A percentile compares a stretch with the other conserved stretches of the same genome.
phyloP scores from a whole-genome alignment of 2,329 filamentous ascomycete species.

The Fusarium sp. region DNA sequence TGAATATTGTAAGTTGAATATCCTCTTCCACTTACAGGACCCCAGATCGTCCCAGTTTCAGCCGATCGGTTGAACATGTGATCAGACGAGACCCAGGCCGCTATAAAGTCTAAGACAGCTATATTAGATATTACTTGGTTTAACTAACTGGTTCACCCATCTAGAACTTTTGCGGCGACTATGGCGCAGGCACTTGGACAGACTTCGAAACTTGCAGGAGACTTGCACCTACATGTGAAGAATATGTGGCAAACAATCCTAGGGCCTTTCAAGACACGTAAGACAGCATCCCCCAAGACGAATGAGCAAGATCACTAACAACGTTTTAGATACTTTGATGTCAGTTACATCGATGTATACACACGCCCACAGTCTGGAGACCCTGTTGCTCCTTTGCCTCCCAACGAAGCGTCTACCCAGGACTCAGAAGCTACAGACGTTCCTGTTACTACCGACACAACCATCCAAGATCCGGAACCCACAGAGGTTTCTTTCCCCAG shows the following conservation, averaged over 20 bases:
- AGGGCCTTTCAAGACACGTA: constrained; percentile 54
- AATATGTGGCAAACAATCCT: constrained; percentile 60
- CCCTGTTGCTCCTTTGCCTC: constrained; percentile 11
- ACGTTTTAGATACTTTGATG: constrained; percentile 58
- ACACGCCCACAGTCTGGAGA: constrained; percentile 26
- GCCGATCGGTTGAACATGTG: no score
- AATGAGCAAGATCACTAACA: background rate
- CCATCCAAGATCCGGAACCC: background rate
- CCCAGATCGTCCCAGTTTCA: no score
- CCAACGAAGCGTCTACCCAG: background rate
- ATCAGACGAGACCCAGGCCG: no score
- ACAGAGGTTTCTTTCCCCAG: background rate
- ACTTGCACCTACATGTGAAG: constrained; percentile 57
- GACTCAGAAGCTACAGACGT: background rate
- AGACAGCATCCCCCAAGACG: constrained; percentile 25
- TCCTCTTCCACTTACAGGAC: no score
- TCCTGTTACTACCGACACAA: background rate
- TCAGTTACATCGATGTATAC: constrained; percentile 66
- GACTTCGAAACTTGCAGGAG: constrained; percentile 52
- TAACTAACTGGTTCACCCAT: background rate
- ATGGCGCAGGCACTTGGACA: constrained; percentile 66
- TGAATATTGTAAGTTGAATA: constrained; percentile 67
- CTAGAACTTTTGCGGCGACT: constrained; percentile 79
- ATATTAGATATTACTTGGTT: no score
- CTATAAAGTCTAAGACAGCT: no score